These are phyloP conservation scores for Phlebiopsis gigantea DNA, from an alignment of 768 basidiomycete genomes.

Conservation along the genomic window DNA sequence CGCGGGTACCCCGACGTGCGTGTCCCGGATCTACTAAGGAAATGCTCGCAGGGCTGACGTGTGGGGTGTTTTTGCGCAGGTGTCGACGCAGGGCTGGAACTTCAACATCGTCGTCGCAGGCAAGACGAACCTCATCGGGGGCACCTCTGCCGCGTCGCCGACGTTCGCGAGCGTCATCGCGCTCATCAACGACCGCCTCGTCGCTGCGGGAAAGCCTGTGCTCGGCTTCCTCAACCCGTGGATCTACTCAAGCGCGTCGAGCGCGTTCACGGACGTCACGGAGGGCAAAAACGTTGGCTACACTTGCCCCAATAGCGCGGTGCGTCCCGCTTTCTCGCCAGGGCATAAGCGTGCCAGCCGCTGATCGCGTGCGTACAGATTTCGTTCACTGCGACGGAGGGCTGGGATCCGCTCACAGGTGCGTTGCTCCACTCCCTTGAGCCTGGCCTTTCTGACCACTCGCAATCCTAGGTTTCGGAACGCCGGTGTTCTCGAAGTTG, in stretches of 20 bases:
- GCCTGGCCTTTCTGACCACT: neutral
- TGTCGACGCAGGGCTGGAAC: conserved; percentile 33
- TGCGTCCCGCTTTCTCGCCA: neutral
- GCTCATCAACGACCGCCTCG: conserved; percentile 27
- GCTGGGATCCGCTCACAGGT: conserved; percentile 27
- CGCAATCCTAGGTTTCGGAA: conserved; percentile 37
- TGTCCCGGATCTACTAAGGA: neutral
- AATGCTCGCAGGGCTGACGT: neutral
- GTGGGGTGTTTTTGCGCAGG: conserved; percentile 38
- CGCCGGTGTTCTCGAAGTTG: conserved; percentile 51
- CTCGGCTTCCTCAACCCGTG: conserved; percentile 32
- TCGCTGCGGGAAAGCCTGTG: conserved; percentile 19
- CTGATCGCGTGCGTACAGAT: neutral
- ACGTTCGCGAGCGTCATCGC: neutral
- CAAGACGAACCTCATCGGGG: conserved; percentile 18
- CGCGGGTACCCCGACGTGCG: conserved; percentile 18
- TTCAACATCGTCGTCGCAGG: conserved; percentile 21
- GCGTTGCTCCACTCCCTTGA: neutral
- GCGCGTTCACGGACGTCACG: conserved; percentile 28
- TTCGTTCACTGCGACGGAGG: conserved; percentile 21
- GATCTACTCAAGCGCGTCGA: conserved; percentile 21
- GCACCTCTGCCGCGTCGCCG: conserved; percentile 28
- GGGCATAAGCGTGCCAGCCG: neutral
- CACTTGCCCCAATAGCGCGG: neutral
- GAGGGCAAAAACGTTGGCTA: conserved; percentile 23